These are phyloP conservation scores for Solanum sparsipilum DNA, from an alignment of 257 asterid genomes.

Conservation along the genomic window DNA sequence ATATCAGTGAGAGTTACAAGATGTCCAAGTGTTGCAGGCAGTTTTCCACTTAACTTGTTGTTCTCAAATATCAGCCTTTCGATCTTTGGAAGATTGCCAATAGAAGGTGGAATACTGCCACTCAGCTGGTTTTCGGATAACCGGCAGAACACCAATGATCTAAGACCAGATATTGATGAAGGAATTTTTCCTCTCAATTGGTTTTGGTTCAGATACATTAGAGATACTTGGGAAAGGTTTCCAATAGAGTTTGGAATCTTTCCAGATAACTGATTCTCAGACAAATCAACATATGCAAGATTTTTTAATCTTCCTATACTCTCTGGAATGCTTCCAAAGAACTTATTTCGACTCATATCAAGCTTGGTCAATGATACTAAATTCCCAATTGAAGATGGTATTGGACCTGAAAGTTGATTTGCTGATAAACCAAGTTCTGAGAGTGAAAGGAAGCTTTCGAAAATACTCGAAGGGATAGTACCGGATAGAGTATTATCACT, in stretches of 20 bases:
- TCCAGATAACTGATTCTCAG: slow-evolving; percentile 33
- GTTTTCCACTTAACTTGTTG: slow-evolving; percentile 42
- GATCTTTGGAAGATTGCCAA: slow-evolving; percentile 25
- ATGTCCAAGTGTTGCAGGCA: slow-evolving; percentile 47
- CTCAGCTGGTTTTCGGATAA: slow-evolving; percentile 40
- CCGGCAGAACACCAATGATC: slow-evolving; percentile 22
- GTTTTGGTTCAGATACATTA: slow-evolving; percentile 25
- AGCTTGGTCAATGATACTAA: slow-evolving; percentile 22
- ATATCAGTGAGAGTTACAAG: slow-evolving; percentile 23
- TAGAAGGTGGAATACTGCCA: slow-evolving; percentile 42
- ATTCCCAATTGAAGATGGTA: slow-evolving; percentile 38
- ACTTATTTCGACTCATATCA: slow-evolving; percentile 31
- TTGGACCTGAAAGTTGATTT: slow-evolving; percentile 34
- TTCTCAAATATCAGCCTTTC: slow-evolving; percentile 34
- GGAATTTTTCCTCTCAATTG: slow-evolving; percentile 45
- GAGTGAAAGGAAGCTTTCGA: slow-evolving; percentile 18
- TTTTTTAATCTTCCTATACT: slow-evolving; percentile 28
- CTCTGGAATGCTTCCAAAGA: slow-evolving; percentile 37
- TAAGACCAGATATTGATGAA: slow-evolving; percentile 31
- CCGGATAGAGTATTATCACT: slow-evolving; percentile 35
- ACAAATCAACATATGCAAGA: slow-evolving; percentile 27
- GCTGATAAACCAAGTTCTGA: slow-evolving; percentile 23
- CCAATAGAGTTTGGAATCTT: slow-evolving; percentile 40
- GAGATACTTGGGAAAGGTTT: slow-evolving; percentile 15
- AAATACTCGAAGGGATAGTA: slow-evolving; percentile 22